These are phyloP conservation scores for Gardenia jasminoides DNA, from an alignment of 257 asterid genomes.

Conservation along the genomic window DNA sequence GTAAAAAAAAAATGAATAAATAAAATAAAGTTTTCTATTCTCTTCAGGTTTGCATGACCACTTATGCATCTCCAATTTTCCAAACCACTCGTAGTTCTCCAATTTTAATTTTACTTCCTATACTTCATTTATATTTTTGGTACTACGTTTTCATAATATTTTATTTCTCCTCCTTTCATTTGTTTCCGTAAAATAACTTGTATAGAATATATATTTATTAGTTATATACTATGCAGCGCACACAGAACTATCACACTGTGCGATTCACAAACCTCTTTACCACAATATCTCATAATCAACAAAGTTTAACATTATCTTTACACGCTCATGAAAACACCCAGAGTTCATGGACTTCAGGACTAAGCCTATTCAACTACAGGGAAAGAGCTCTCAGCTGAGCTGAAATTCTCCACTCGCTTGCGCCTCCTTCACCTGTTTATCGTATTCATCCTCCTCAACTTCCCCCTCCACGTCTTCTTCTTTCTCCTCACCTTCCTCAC, in stretches of 20 bases:
- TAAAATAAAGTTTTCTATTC: too few species aligned
- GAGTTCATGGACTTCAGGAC: conserved; percentile 10
- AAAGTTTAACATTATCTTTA: conserved; percentile 11
- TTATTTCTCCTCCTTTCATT: too few species aligned
- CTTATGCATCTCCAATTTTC: too few species aligned
- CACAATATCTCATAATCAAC: conserved; percentile 18
- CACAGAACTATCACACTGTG: neutral
- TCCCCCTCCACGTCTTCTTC: conserved; percentile 44
- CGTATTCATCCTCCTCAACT: conserved; percentile 60
- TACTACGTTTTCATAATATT: too few species aligned
- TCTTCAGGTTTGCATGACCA: too few species aligned
- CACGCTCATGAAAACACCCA: conserved; percentile 21
- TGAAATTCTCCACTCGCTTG: conserved; percentile 72
- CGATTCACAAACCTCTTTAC: conserved; percentile 12
- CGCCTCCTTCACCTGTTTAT: conserved; percentile 69
- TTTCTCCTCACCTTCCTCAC: conserved; percentile 51
- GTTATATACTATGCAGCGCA: conserved; percentile 9
- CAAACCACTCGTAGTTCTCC: too few species aligned
- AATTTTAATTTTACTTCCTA: too few species aligned
- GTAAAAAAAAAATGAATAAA: too few species aligned
- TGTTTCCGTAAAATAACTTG: too few species aligned
- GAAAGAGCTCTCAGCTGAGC: conserved; percentile 31
- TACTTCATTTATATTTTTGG: too few species aligned
- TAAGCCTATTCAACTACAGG: neutral
- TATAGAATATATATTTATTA: too few species aligned